A percentile compares a stretch with the other conserved stretches of the same genome.
phyloP scores from a whole-genome alignment of 208 protist species.

The Crithidia expoeki region DNA sequence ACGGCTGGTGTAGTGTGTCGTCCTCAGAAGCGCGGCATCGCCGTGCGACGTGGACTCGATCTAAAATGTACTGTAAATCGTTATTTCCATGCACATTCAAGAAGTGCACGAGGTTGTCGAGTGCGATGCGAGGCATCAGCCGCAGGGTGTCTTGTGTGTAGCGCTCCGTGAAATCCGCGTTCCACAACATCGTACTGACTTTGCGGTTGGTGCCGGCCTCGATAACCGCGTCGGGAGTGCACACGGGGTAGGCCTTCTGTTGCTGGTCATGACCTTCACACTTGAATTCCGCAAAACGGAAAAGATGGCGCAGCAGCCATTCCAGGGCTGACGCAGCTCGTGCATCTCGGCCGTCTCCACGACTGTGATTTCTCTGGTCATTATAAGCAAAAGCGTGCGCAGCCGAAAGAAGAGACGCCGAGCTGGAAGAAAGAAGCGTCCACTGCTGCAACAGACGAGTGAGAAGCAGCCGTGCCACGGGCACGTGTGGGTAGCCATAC shows the following conservation, averaged over 20 bases:
- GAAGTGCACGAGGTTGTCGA: slow-evolving; percentile 33
- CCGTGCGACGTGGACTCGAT: slow-evolving; percentile 9
- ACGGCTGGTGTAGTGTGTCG: slow-evolving; percentile 47
- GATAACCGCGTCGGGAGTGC: slow-evolving; percentile 1
- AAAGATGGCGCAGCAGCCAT: slow-evolving; percentile 16
- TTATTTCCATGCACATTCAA: neutral
- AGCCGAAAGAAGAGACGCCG: neutral
- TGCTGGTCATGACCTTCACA: neutral
- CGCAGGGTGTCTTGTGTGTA: slow-evolving; percentile 30
- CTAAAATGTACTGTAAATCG: slow-evolving; percentile 4
- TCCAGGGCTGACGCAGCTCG: neutral
- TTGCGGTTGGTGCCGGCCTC: neutral
- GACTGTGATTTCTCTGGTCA: neutral
- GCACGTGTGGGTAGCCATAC: slow-evolving; percentile 28
- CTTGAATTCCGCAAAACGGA: neutral
- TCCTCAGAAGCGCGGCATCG: slow-evolving; percentile 12
- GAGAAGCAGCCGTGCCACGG: slow-evolving; percentile 33
- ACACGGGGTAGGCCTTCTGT: slow-evolving; percentile 22
- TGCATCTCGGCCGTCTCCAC: neutral
- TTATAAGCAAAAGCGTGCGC: neutral
- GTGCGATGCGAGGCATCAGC: slow-evolving; percentile 32
- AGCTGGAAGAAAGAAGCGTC: neutral
- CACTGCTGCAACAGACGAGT: slow-evolving; percentile 21
- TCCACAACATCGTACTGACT: slow-evolving; percentile 3
- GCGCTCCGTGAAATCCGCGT: slow-evolving; percentile 33